These are phyloP conservation scores for Phytophthora pinifolia DNA, from an alignment of 352 stramenopile genomes.

Conservation along the genomic window DNA sequence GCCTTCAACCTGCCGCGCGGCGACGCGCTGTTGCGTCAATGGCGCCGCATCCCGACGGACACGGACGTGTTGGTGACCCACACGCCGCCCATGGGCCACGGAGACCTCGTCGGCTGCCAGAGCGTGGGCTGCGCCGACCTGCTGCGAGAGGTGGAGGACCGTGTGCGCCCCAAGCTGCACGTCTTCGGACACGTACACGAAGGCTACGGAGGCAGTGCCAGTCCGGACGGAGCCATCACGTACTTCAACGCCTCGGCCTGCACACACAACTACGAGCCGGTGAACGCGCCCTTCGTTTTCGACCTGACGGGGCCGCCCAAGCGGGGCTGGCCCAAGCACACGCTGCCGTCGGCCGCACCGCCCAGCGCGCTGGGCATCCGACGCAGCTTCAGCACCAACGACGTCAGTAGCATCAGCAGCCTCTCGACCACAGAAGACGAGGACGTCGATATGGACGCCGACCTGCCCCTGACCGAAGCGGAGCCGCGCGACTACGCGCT, in stretches of 20 bases:
- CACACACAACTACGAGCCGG: slow-evolving; percentile 73
- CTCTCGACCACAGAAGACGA: slow-evolving; percentile 18
- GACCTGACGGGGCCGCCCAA: slow-evolving; percentile 36
- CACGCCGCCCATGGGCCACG: slow-evolving; percentile 76
- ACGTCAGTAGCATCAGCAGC: slow-evolving; percentile 29
- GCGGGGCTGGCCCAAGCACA: slow-evolving; percentile 22
- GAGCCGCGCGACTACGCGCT: slow-evolving; percentile 41
- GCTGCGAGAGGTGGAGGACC: slow-evolving; percentile 57
- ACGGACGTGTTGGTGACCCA: slow-evolving; percentile 91
- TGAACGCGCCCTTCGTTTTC: slow-evolving; percentile 69
- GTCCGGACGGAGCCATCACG: slow-evolving; percentile 67
- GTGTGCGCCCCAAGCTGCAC: slow-evolving; percentile 73
- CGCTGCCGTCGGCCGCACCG: background rate
- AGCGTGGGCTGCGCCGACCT: slow-evolving; percentile 80
- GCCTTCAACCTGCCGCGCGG: slow-evolving; percentile 74
- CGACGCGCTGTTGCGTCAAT: slow-evolving; percentile 39
- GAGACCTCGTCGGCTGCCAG: slow-evolving; percentile 57
- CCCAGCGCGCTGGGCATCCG: slow-evolving; percentile 10
- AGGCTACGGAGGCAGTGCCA: slow-evolving; percentile 70
- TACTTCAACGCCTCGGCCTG: slow-evolving; percentile 88
- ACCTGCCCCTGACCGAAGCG: background rate
- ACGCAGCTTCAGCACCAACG: slow-evolving; percentile 28
- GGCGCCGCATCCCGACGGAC: slow-evolving; percentile 51
- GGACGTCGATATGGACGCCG: slow-evolving; percentile 19
- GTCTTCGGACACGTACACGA: slow-evolving; percentile 93